Percentiles rank a stretch among this genome's conserved stretches.
Evolutionary conservation across 768 basidiomycete species (phyloP).

Genomic region (Ramaria sp.): DNA sequence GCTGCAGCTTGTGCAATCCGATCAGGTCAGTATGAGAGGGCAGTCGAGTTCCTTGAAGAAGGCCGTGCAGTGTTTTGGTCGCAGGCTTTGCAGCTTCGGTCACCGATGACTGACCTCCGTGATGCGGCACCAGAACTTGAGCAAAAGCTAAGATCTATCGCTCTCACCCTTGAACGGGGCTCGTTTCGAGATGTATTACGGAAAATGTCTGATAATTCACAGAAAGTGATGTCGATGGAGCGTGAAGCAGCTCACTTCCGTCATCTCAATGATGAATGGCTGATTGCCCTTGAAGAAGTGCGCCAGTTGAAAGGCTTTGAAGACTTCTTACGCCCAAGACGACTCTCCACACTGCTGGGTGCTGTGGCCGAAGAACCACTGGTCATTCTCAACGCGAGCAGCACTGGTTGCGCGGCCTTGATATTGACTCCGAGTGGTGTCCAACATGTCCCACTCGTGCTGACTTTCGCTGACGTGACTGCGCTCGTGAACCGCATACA

Average conservation of each 20-base stretch:
- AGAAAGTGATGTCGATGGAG: conserved; percentile 5
- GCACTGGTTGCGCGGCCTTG: conserved; percentile 12
- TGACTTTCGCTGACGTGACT: neutral
- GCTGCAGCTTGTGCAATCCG: conserved; percentile 20
- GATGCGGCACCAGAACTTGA: conserved; percentile 6
- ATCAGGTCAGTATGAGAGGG: conserved; percentile 16
- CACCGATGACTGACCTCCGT: conserved; percentile 12
- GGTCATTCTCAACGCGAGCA: conserved; percentile 13
- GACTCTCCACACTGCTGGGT: conserved; percentile 7
- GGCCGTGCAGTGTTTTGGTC: conserved; percentile 27
- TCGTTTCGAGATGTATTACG: neutral
- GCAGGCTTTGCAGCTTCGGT: conserved; percentile 16
- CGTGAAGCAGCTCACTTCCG: conserved; percentile 13
- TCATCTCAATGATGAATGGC: conserved; percentile 18
- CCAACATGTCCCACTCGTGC: no score
- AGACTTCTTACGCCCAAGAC: conserved; percentile 12
- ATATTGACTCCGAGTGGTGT: neutral
- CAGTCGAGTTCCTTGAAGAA: conserved; percentile 22
- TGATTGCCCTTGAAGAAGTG: conserved; percentile 14
- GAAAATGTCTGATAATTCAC: neutral
- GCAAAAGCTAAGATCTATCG: conserved; percentile 15
- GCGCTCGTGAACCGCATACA: neutral
- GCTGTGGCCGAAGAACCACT: conserved; percentile 15
- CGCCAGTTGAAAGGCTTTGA: conserved; percentile 12
- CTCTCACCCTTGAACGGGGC: neutral